phyloP scores from a whole-genome alignment of 1,284 basidiomycete genomes.

The Schizophyllum commune region DNA sequence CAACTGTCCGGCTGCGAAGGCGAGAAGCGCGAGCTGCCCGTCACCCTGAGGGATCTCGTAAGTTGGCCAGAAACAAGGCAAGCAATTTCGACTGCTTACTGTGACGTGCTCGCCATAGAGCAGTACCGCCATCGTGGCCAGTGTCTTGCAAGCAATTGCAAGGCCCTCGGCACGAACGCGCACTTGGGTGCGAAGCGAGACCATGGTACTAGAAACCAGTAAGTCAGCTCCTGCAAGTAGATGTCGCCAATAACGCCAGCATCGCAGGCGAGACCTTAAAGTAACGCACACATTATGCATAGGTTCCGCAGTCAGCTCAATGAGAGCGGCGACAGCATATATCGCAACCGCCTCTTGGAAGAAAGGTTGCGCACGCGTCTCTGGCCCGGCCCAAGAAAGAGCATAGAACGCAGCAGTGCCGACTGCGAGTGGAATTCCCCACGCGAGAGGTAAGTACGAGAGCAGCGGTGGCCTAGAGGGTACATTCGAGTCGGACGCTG shows the following conservation, averaged over 20 bases:
- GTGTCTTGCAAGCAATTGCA: constrained; percentile 70
- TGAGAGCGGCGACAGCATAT: constrained; percentile 67
- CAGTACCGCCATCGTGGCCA: constrained; percentile 62
- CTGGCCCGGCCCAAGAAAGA: constrained; percentile 31
- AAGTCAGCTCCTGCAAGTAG: neutral
- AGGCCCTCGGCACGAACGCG: constrained; percentile 79
- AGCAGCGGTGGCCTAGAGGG: constrained; percentile 28
- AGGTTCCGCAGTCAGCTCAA: constrained; percentile 79
- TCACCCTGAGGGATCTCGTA: constrained; percentile 11
- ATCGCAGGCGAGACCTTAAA: neutral
- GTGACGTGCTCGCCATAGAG: constrained; percentile 30
- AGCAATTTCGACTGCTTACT: neutral
- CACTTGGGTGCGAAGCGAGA: constrained; percentile 53
- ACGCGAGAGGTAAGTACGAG: constrained; percentile 47
- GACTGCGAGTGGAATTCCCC: constrained; percentile 48
- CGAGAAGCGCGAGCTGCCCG: constrained; percentile 54
- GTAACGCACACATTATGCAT: constrained; percentile 62
- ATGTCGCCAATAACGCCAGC: neutral
- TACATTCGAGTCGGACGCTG: constrained; percentile 6
- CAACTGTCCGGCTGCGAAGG: constrained; percentile 78
- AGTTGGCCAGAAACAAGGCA: neutral
- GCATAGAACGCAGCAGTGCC: constrained; percentile 42
- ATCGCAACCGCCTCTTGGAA: constrained; percentile 59
- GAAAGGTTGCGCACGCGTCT: constrained; percentile 50
- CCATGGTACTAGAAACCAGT: constrained; percentile 47